phyloP scores from a whole-genome alignment of 495 filamentous ascomycete species.

The Penicillium ochrochloron region DNA sequence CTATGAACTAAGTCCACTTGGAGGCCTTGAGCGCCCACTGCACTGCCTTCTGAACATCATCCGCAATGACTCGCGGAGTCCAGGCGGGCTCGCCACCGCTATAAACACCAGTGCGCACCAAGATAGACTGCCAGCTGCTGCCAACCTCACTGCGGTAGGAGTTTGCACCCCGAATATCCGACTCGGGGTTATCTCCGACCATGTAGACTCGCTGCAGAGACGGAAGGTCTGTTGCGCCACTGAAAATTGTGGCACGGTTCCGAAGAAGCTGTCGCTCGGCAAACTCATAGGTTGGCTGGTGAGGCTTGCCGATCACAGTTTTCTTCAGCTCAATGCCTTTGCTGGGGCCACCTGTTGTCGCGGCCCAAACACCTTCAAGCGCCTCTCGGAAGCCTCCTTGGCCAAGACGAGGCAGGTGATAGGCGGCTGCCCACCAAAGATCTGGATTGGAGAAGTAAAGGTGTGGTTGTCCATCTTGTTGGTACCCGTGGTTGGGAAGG shows the following conservation, averaged over 20 bases:
- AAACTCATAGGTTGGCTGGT: conserved; percentile 74
- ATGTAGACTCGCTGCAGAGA: conserved; percentile 79
- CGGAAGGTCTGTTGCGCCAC: conserved; percentile 33
- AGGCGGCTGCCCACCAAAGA: conserved; percentile 81
- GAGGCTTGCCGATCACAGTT: conserved; percentile 84
- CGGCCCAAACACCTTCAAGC: conserved; percentile 75
- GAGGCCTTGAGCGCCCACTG: conserved; percentile 62
- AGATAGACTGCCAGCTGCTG: conserved; percentile 76
- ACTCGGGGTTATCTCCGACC: conserved; percentile 97
- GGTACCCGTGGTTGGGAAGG: conserved; percentile 75
- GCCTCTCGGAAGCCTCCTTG: conserved; percentile 91
- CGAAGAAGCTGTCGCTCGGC: conserved; percentile 73
- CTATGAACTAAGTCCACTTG: conserved; percentile 40
- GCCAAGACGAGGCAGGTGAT: conserved; percentile 85
- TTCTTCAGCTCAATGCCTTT: conserved; percentile 63
- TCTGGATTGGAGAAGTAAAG: conserved; percentile 92
- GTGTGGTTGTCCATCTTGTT: conserved; percentile 75
- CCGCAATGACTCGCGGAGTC: conserved; percentile 62
- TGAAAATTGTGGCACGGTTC: conserved; percentile 58
- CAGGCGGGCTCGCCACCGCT: conserved; percentile 59
- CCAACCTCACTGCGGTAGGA: conserved; percentile 65
- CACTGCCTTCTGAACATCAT: conserved; percentile 71
- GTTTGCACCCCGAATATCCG: conserved; percentile 91
- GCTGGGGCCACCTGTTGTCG: conserved; percentile 64
- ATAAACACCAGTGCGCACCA: conserved; percentile 87